phyloP scores from a whole-genome alignment of 352 stramenopile species.

The Phytophthora quininea region DNA sequence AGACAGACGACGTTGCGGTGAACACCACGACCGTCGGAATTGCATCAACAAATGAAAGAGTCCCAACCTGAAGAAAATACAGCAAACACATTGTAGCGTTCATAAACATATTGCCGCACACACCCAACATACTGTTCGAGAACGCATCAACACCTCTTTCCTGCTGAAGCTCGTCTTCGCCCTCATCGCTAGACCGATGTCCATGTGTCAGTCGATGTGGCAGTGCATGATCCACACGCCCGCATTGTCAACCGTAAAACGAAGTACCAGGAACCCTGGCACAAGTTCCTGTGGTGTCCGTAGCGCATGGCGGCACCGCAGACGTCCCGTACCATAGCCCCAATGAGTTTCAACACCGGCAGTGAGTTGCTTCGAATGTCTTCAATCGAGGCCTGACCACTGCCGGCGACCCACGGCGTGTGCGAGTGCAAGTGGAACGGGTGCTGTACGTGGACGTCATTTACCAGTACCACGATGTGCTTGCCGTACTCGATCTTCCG shows the following conservation, averaged over 20 bases:
- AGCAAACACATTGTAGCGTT: no score
- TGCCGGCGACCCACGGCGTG: slow-evolving; percentile 17
- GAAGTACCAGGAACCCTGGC: slow-evolving; percentile 23
- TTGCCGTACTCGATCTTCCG: slow-evolving; percentile 30
- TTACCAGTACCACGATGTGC: slow-evolving; percentile 44
- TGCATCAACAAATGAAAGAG: no score
- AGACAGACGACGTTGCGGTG: no score
- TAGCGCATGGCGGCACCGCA: slow-evolving; percentile 17
- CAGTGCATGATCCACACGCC: slow-evolving; percentile 22
- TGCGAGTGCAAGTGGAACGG: slow-evolving; percentile 36
- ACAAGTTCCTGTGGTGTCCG: slow-evolving; percentile 4
- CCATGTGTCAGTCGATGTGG: neutral
- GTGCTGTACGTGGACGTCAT: slow-evolving; percentile 21
- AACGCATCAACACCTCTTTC: no score
- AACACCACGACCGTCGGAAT: no score
- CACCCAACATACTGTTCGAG: no score
- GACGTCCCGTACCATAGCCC: slow-evolving; percentile 2
- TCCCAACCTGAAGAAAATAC: no score
- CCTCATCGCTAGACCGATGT: neutral
- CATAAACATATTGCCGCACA: no score
- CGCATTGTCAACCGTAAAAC: slow-evolving; percentile 28
- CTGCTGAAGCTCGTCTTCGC: neutral
- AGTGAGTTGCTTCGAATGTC: slow-evolving; percentile 6
- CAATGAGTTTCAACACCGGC: slow-evolving; percentile 10
- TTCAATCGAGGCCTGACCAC: slow-evolving; percentile 1